Evolutionary conservation across 495 filamentous ascomycete species (phyloP), one percentile per base, ranked within the genome.

Genomic region (Penicillium malachiteum): DNA sequence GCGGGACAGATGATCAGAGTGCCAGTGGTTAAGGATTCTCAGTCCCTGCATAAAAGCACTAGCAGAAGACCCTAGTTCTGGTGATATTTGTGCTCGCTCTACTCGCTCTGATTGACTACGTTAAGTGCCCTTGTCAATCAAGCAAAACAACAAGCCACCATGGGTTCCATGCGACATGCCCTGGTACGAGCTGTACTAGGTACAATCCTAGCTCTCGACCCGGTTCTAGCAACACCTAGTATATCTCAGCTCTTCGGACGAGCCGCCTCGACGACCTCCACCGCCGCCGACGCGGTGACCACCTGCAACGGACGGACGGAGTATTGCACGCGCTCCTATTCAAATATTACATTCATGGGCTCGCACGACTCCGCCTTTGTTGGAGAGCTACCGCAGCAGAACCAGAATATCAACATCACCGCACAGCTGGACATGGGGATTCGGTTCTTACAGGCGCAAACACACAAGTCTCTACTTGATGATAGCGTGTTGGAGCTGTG

Each of bases 351-450:
- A 1, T 78, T 86, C 58, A 75, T 90, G 62, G 88, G 87, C 16
- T 81, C 87, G 26, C 88, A 91, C 67, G 81, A 90, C 66, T 80
- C 79, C 32, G 65, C 87, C 49, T 90, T 90, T 63, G 79, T 89
- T 37, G 78, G 78, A 31, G 76, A 80, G 50, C 75, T 81, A 13
- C 69, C 81, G 7, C 74, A 81, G 14, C 84, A 87, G 3, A 89
- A 90, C 58, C 88, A 90, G 62, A 85, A 79, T 62, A 79, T 81
- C 68, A 79, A 84, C 59, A 78, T 86, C 30, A 83, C 81, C n/a
- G 71, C 76, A 0, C 85, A 88, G 39, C 77, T 91, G 3, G 78
- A 84, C 31, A 80, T 84, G 17, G 88, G 88, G 10, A 78, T 91
- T 54, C 83, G 88, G 8, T 81, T 88, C 33, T 72, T 91, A 1